phyloP scores from a whole-genome alignment of 345 rosid genomes.

The Pseudoturritis turrita region DNA sequence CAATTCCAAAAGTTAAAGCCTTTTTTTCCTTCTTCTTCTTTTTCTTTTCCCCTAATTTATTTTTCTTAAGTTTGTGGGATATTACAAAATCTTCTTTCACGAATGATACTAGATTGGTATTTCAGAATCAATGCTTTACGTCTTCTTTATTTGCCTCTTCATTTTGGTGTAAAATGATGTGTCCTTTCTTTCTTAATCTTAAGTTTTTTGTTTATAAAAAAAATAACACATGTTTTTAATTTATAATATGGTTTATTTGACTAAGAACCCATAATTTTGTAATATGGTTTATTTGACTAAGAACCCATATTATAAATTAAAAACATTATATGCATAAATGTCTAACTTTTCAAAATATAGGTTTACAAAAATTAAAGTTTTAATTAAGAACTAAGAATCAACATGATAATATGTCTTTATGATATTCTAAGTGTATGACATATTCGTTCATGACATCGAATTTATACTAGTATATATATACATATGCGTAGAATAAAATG shows the following conservation, averaged over 20 bases:
- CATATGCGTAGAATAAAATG: too few relatives aligned
- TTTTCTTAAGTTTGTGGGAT: slow-evolving; percentile 6
- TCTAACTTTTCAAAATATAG: too few relatives aligned
- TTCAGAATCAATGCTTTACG: slow-evolving; percentile 26
- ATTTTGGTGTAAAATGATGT: slow-evolving; percentile 22
- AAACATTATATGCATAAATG: too few relatives aligned
- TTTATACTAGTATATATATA: too few relatives aligned
- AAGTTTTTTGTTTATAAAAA: not conserved
- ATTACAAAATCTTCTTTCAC: slow-evolving; percentile 30
- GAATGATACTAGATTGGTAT: slow-evolving; percentile 15
- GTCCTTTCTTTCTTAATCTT: not conserved
- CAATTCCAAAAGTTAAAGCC: slow-evolving; percentile 28
- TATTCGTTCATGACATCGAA: too few relatives aligned
- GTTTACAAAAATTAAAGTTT: too few relatives aligned
- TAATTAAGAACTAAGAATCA: too few relatives aligned
- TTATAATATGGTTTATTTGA: not conserved
- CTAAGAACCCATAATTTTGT: not conserved
- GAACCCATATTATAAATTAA: too few relatives aligned
- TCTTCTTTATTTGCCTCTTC: slow-evolving; percentile 29
- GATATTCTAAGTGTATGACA: too few relatives aligned
- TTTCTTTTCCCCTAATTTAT: not conserved
- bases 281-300: too few relatives aligned
- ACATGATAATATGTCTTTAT: too few relatives aligned
- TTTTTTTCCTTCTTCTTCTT: not conserved
- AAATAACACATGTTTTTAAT: not conserved